Percentiles rank a stretch among this genome's conserved stretches.
Evolutionary conservation across 371 early-diverging fungal species (phyloP).

Genomic region (Mucor piriformis): DNA sequence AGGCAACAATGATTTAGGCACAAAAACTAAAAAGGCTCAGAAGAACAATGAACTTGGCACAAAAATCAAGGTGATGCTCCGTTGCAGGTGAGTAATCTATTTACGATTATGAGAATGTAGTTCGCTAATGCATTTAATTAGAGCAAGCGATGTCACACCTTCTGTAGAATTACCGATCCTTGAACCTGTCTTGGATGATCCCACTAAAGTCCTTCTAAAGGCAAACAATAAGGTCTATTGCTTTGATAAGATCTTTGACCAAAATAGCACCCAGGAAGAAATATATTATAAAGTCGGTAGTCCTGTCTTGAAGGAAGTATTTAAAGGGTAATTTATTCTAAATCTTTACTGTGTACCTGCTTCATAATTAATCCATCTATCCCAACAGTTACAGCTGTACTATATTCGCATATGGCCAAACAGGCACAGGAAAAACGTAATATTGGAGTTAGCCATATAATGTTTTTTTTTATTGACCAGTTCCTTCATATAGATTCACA

Average conservation of each 20-base stretch:
- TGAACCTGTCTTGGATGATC: conserved; percentile 16
- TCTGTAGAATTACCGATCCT: not conserved
- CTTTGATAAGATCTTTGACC: conserved; percentile 94
- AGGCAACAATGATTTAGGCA: no score
- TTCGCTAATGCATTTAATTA: no score
- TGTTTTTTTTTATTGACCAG: not conserved
- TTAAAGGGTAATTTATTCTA: conserved; percentile 42
- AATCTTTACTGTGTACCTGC: no score
- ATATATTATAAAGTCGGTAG: conserved; percentile 85
- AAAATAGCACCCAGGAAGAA: conserved; percentile 76
- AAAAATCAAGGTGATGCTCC: no score
- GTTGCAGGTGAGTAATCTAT: no score
- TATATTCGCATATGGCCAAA: conserved; percentile 95
- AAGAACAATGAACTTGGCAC: no score
- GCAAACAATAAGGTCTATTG: conserved; percentile 69
- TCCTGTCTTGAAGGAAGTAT: conserved; percentile 82
- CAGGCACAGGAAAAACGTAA: conserved; percentile 88
- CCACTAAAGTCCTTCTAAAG: conserved; percentile 31
- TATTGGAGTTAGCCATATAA: not conserved
- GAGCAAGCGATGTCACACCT: no score
- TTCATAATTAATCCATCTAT: not conserved
- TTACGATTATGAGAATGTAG: no score
- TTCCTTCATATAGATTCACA: conserved; percentile 47
- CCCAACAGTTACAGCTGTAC: conserved; percentile 87
- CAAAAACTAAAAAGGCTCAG: no score